These are phyloP conservation scores for Beauveria asiatica DNA, from an alignment of 2,329 filamentous ascomycete species.

Conservation along the genomic window DNA sequence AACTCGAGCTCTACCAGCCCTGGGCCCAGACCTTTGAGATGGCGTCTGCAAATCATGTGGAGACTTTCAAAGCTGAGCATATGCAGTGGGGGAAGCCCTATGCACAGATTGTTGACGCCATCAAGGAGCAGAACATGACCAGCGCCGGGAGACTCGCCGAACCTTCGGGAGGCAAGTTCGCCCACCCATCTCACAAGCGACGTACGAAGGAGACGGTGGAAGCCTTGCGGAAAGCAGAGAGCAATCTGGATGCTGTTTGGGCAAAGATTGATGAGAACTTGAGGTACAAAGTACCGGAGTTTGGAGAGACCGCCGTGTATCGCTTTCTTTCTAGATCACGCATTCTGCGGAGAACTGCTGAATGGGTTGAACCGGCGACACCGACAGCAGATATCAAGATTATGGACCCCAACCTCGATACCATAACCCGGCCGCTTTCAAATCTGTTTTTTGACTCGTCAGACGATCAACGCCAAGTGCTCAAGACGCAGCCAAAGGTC, in stretches of 20 bases:
- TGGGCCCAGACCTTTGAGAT: constrained; percentile 36
- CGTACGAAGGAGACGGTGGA: constrained; percentile 36
- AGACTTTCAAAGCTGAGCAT: constrained; percentile 14
- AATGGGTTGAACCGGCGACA: constrained; percentile 33
- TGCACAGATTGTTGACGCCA: constrained; percentile 12
- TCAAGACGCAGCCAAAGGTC: neutral
- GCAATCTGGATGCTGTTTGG: constrained; percentile 40
- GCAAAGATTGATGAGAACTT: constrained; percentile 20
- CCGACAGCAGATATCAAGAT: neutral
- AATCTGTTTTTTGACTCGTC: constrained; percentile 11
- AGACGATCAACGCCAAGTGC: neutral
- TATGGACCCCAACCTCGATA: neutral
- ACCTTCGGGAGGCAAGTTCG: constrained; percentile 31
- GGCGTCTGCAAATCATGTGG: constrained; percentile 16
- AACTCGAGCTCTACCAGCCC: constrained; percentile 39
- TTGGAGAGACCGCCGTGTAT: constrained; percentile 20
- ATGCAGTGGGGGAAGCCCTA: constrained; percentile 12
- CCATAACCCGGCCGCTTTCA: constrained; percentile 18
- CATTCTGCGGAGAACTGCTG: constrained; percentile 36
- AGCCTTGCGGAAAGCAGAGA: constrained; percentile 37
- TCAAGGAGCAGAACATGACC: constrained; percentile 14
- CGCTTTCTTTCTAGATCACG: constrained; percentile 25
- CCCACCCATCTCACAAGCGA: constrained; percentile 34
- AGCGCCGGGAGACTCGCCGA: constrained; percentile 19
- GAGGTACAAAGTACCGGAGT: neutral